Base-by-base conservation (phyloP, 768 basidiomycete species). In the Termitomyces titanicus region DNA sequence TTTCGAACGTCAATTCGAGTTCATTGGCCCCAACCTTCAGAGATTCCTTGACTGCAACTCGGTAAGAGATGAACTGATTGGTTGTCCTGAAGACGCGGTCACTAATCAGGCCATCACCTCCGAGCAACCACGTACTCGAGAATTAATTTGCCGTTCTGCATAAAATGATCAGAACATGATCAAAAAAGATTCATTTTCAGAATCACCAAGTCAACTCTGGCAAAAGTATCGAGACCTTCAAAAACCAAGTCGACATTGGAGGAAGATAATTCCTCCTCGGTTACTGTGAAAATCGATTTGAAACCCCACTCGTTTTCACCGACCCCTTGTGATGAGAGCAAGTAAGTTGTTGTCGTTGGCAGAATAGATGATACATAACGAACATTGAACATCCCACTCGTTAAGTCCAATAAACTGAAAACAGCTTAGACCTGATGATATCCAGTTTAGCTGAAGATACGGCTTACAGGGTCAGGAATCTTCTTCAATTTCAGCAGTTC, bases 361-460 rank as follows among this genome's bases (percentile, higher is more conserved):
- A 25, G 25, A 37, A 57, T 37, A 29, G 47, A 53, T 25, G 35
- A 39, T 27, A 22, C 37, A 17, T 37, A 8, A 33, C 9, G 9
- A 38, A 92, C 93, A 95, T 73, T 96, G 94, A 13, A 93, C 87
- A 62, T 94, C 88, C 86, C 88, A 92, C 68, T 96, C 94, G 57
- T 88, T 79, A 56, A 93, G 72, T 11, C 87, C 90, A 42, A 89
- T 61, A 59, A 88, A 88, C 89, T 92, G 60, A 15, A 20, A 38
- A 27, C 11, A 37, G 17, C 24, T 59, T 15, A 48, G 47, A 39
- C n/a, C 25, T n/a, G 25, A 48, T 12, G 18, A 37, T 15, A 17
- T 8, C 44, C 3, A 9, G 27, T 8, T n/a, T 13, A 17, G 15
- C 51, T 45, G 42, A 22, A 34, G 24, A 31, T 46, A 73, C 40